These are phyloP conservation scores for Aschersonia sp. DNA, from an alignment of 2,329 filamentous ascomycete species.

Conservation along the genomic window DNA sequence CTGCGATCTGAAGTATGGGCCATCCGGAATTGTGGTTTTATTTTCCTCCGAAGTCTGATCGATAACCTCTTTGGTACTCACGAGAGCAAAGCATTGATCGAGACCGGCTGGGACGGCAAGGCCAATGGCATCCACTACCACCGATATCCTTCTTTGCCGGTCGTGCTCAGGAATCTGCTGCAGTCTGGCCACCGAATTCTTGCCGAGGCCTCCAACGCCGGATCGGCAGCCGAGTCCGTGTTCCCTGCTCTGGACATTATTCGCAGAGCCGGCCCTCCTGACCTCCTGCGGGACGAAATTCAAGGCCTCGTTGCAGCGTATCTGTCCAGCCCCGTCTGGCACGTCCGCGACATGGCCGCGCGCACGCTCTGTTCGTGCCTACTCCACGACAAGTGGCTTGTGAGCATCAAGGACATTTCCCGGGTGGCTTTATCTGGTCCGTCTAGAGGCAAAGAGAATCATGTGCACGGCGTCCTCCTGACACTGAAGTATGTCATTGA, in stretches of 20 bases:
- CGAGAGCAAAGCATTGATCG: conserved; percentile 50
- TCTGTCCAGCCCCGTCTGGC: conserved; percentile 59
- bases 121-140: conserved; percentile 54
- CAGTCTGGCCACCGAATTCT: conserved; percentile 32
- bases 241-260: conserved; percentile 77
- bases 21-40: conserved; percentile 81
- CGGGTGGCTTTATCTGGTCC: conserved; percentile 10
- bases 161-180: conserved; percentile 49
- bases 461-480: conserved; percentile 42
- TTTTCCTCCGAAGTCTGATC: conserved; percentile 76
- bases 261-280: conserved; percentile 53
- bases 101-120: conserved; percentile 47
- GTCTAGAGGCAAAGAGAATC: conserved; percentile 27
- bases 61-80: conserved; percentile 64
- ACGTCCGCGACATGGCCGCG: conserved; percentile 68
- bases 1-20: conserved; percentile 80
- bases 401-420: conserved; percentile 22
- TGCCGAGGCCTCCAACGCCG: conserved; percentile 18
- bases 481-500: conserved; percentile 42
- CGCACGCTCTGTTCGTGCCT: conserved; percentile 54
- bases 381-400: conserved; percentile 33
- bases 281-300: conserved; percentile 37
- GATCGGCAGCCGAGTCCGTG: conserved; percentile 44
- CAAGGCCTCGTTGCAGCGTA: conserved; percentile 44
- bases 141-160: conserved; percentile 50